Base-by-base conservation (phyloP, 2,329 filamentous ascomycete species). In the Talaromyces sp. region DNA sequence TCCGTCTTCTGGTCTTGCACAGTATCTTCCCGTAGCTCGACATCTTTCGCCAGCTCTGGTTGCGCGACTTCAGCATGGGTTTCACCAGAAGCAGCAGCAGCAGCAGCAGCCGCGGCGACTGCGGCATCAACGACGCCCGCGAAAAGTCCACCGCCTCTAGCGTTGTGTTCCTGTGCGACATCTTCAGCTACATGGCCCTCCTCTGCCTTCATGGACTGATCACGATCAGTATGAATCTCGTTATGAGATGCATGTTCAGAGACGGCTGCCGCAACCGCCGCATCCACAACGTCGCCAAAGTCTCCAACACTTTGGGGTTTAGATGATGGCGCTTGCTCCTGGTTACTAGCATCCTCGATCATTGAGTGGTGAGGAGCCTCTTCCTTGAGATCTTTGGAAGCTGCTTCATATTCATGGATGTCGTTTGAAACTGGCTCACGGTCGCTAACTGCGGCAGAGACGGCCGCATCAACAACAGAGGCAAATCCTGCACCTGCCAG, bases 251-350 rank as follows among this genome's bases (percentile, higher is more conserved):
- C 5, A 48, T 48, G 28, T 6, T 17, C 10, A 22, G 53, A 60
- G 9, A 57, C 61, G 25, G 64, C 61, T 19, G 64, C 64, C 46
- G 64, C 60, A 19, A 67, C 63, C 56, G 68, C 65, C 2, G 63
- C 63, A 58, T 66, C 66, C 8, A 61, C 53, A 33, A 56, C 22
- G 25, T 50, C 35, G 28, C 43, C 43, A 28, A 40, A 39, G 22
- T 25, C 35, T 11, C 43, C 43, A 22, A 36, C 2, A 22, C 15
- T n/a, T 46, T 55, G 8, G 15, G 7, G 17, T 21, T 54, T 41
- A 22, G 11, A 17, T 8, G 39, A 17, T 45, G 53, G n/a, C 17
- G n/a, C 31, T 55, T 21, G 19, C 7, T 15, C 53, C 9, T 37
- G 21, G 10, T 11, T n/a, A 33, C 31, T 9, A 9, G 19, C 3